phyloP scores from a whole-genome alignment of 306 rosid species.

The Rosa rugosa region DNA sequence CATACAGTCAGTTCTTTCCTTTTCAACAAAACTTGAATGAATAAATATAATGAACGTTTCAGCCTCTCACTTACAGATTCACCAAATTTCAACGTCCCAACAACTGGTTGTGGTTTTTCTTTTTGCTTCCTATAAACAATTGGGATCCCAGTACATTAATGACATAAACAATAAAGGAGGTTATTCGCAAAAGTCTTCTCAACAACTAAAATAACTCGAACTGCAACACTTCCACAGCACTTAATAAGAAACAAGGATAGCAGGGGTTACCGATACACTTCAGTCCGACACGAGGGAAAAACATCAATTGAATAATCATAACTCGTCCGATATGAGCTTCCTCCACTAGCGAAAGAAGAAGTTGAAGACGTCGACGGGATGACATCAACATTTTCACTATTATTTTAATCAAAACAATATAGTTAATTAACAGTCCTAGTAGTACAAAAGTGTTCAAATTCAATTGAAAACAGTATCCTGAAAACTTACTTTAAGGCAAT shows the following conservation, averaged over 20 bases:
- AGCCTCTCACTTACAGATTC: slow-evolving; percentile 73
- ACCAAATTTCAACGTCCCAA: slow-evolving; percentile 54
- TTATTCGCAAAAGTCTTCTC: slow-evolving; percentile 22
- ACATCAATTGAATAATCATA: not conserved
- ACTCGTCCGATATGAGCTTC: slow-evolving; percentile 49
- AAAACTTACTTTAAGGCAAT: slow-evolving; percentile 50
- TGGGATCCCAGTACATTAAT: slow-evolving; percentile 85
- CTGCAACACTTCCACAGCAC: not conserved
- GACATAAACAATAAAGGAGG: slow-evolving; percentile 18
- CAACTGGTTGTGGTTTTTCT: slow-evolving; percentile 42
- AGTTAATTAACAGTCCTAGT: slow-evolving; percentile 21
- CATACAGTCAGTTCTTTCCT: slow-evolving; percentile 20
- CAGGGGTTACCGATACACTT: slow-evolving; percentile 73
- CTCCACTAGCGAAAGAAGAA: slow-evolving; percentile 29
- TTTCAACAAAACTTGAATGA: slow-evolving; percentile 15
- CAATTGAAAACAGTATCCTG: not conserved
- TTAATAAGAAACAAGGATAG: slow-evolving; percentile 14
- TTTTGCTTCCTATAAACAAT: slow-evolving; percentile 75
- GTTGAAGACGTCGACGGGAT: too few species aligned
- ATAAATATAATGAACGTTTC: slow-evolving; percentile 19
- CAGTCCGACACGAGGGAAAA: slow-evolving; percentile 12
- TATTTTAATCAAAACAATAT: slow-evolving; percentile 34
- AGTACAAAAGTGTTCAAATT: slow-evolving; percentile 1
- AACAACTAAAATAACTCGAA: not conserved
- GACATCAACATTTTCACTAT: slow-evolving; percentile 31